Percentiles rank a stretch among this genome's conserved stretches.
Conservation (phyloP, 169 alveolate genomes). For the Plasmodium reichenowi region DNA sequence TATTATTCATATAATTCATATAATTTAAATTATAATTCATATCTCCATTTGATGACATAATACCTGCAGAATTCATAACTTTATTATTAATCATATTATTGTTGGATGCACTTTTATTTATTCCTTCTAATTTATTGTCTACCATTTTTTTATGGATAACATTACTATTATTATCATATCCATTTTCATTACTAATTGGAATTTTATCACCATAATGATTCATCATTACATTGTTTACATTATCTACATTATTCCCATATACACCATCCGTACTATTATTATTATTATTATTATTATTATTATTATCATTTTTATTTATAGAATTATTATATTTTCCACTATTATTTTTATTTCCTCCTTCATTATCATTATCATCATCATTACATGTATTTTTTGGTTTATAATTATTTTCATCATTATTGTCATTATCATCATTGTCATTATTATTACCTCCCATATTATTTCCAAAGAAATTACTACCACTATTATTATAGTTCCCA, state of each 20-base stretch:
- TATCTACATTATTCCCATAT: conserved; percentile 7
- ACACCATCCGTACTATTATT: not conserved
- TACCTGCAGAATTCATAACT: conserved; percentile 2
- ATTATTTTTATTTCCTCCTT: not conserved
- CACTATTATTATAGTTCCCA: conserved; percentile 7
- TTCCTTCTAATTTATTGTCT: conserved; percentile 15
- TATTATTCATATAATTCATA: conserved; percentile 19
- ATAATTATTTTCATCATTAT: conserved; percentile 9
- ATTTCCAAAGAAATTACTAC: conserved; percentile 1
- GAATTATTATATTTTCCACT: not conserved
- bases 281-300: conserved; percentile 15
- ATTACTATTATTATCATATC: conserved; percentile 17
- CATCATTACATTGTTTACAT: conserved; percentile 2
- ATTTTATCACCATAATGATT: conserved; percentile 6
- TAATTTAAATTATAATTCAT: conserved; percentile 15
- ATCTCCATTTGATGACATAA: not conserved
- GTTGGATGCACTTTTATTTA: not conserved
- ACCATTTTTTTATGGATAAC: not conserved
- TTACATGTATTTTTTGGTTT: not conserved
- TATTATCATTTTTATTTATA: not conserved
- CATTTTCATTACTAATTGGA: conserved; percentile 21
- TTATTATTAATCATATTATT: conserved; percentile 5
- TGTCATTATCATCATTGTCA: conserved; percentile 8
- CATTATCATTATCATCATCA: not conserved
- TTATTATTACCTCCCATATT: not conserved